Evolutionary conservation across 2,329 filamentous ascomycete genomes (phyloP), one percentile per base, ranked within the genome.

Genomic region (Aureobasidium sp.): DNA sequence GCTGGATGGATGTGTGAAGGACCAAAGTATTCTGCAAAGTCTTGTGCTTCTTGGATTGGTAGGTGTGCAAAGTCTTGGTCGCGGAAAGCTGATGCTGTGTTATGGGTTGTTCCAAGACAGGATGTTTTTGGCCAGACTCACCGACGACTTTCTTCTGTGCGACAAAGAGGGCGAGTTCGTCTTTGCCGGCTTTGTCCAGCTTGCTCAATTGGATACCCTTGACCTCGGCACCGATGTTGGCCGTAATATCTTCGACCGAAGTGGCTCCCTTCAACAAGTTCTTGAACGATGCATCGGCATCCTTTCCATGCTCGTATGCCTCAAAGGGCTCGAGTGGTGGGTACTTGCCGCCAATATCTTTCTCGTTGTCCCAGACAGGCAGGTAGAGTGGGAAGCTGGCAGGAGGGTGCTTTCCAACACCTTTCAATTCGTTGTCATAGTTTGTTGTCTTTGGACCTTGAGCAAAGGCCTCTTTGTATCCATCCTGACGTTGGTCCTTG

Each of bases 1-100:
- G 86, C 86, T 3, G 86, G 87, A 61, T 91, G 88, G 55, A 91
- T 87, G 70, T 93, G 88, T 61, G 86, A 85, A 7, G 85, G 81
- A 41, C 88, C 88, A 63, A 90, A 93, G 71, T 90, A 90, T 49
- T 79, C 76, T 45, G 82, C 86, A 58, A 82, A 83, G 17, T 84
- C 76, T 32, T 89, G 74, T 1, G 84, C 86, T 7, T 87, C 76
- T 24, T 79, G 67, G 62, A 90, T 89, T 6, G 85, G 78, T 10
- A 89, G 74, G 58, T 86, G 68, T 37, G 74, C 74, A 38, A 77
- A 70, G 59, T 90, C 84, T 64, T 90, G 87, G 62, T 83, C 76
- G 21, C 86, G 81, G 76, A 91, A 90, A 27, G 84, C 79, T 73
- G 14, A 38, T 58, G 2, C 22, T 3, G 6, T 25, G 53, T 52